These are phyloP conservation scores for Ceratocystis alfenasii DNA, from an alignment of 2,329 filamentous ascomycete species.

Conservation along the genomic window DNA sequence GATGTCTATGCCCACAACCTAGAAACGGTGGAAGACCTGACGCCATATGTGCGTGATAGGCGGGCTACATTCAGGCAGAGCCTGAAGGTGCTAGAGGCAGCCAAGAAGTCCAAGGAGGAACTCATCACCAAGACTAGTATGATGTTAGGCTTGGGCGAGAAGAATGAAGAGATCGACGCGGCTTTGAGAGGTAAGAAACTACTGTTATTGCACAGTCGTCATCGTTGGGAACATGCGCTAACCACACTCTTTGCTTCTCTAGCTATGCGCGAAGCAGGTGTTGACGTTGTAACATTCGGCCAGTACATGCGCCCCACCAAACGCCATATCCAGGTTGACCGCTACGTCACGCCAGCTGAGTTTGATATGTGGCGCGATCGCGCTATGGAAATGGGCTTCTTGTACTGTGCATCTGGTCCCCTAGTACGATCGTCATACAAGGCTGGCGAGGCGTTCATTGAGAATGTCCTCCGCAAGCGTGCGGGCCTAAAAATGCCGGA, in stretches of 20 bases:
- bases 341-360: constrained; percentile 80
- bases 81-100: constrained; percentile 63
- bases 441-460: constrained; percentile 95
- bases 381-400: constrained; percentile 86
- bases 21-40: constrained; percentile 85
- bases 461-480: constrained; percentile 89
- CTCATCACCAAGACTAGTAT: constrained; percentile 98
- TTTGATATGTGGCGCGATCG: constrained; percentile 88
- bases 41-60: constrained; percentile 79
- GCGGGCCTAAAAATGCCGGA: constrained; percentile 27
- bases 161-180: constrained; percentile 71
- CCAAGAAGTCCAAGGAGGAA: constrained; percentile 57
- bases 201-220: neutral
- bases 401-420: constrained; percentile 91
- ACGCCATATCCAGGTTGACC: constrained; percentile 90
- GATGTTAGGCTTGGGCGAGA: constrained; percentile 92
- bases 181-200: constrained; percentile 51
- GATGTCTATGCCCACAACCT: constrained; percentile 97
- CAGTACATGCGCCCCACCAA: constrained; percentile 99
- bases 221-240: neutral
- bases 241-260: neutral
- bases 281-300: constrained; percentile 97
- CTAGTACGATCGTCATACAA: constrained; percentile 94
- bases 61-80: constrained; percentile 83
- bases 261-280: constrained; percentile 67